These are phyloP conservation scores for Lasiodiplodia sp. DNA, from an alignment of 2,329 filamentous ascomycete species.

Conservation along the genomic window DNA sequence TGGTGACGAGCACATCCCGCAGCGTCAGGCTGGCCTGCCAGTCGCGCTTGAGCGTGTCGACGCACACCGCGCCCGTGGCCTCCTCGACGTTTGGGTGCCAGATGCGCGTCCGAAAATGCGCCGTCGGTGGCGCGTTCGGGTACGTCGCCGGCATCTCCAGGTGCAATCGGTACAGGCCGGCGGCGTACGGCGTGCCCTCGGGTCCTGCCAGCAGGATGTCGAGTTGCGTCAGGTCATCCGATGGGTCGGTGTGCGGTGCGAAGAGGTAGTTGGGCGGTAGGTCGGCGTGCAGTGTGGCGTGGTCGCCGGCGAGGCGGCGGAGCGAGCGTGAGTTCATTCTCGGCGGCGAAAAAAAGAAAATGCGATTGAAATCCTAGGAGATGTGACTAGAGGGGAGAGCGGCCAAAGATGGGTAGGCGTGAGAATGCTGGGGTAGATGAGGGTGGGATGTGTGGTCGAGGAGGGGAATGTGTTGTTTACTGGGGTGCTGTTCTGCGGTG, in stretches of 20 bases:
- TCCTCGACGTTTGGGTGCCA: conserved; percentile 73
- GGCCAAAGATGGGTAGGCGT: neutral
- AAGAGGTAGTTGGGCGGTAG: conserved; percentile 70
- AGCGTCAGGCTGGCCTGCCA: conserved; percentile 66
- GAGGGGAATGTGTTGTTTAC: conserved; percentile 24
- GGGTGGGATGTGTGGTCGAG: neutral
- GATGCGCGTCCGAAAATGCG: conserved; percentile 66
- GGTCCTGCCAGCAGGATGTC: conserved; percentile 66
- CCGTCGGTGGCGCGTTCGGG: conserved; percentile 61
- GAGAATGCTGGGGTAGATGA: neutral
- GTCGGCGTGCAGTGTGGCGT: conserved; percentile 62
- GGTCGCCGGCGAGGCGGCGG: conserved; percentile 67
- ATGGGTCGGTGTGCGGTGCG: conserved; percentile 44
- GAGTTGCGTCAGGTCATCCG: conserved; percentile 62
- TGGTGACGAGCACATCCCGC: conserved; percentile 65
- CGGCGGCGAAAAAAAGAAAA: neutral
- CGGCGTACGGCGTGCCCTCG: conserved; percentile 65
- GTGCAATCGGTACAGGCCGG: conserved; percentile 66
- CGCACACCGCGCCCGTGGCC: conserved; percentile 67
- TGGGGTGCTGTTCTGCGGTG: conserved; percentile 2
- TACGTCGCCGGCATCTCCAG: conserved; percentile 67
- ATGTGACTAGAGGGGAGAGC: neutral
- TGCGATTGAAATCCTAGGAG: neutral
- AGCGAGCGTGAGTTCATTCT: conserved; percentile 56
- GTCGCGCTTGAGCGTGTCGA: conserved; percentile 70